Conservation (phyloP, 208 protist species). For the Leishmania major region DNA sequence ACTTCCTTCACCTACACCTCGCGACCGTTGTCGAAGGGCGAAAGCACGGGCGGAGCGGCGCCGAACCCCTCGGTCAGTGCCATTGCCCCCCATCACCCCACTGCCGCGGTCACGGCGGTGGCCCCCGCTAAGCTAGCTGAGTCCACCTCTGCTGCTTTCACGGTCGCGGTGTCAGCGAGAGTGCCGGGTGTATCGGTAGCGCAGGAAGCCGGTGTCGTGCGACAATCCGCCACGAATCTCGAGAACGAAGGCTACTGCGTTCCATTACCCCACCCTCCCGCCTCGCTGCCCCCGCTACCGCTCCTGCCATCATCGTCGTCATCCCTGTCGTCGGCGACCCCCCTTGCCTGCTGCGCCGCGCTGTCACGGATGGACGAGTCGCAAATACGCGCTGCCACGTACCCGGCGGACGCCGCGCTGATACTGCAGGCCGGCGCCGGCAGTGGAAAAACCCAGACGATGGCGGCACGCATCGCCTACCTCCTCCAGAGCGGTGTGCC, state of each 20-base stretch:
- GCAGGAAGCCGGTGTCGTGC: background rate
- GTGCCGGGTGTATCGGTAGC: background rate
- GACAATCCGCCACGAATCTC: background rate
- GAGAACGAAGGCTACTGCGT: background rate
- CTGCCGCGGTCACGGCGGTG: background rate
- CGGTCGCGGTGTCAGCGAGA: background rate
- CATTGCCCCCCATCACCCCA: background rate
- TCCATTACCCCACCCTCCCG: background rate
- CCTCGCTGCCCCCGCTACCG: background rate
- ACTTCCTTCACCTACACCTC: conserved; percentile 39
- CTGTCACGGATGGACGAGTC: conserved; percentile 49
- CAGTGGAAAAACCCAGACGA: conserved; percentile 91
- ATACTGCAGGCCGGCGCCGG: conserved; percentile 82
- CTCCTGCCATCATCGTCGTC: background rate
- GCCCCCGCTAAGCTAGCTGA: background rate
- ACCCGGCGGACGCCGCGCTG: conserved; percentile 43
- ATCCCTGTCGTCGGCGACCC: background rate
- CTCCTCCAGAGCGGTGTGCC: conserved; percentile 60
- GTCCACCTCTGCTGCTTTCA: background rate
- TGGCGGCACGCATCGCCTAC: conserved; percentile 76
- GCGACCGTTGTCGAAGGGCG: background rate
- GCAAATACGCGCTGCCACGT: conserved; percentile 52
- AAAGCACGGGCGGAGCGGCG: background rate
- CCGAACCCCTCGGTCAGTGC: background rate
- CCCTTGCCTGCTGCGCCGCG: background rate